Percentiles rank a stretch among this genome's conserved stretches.
phyloP scores from a whole-genome alignment of 2,329 filamentous ascomycete species.

The Mycosphaerelloides madeirae region DNA sequence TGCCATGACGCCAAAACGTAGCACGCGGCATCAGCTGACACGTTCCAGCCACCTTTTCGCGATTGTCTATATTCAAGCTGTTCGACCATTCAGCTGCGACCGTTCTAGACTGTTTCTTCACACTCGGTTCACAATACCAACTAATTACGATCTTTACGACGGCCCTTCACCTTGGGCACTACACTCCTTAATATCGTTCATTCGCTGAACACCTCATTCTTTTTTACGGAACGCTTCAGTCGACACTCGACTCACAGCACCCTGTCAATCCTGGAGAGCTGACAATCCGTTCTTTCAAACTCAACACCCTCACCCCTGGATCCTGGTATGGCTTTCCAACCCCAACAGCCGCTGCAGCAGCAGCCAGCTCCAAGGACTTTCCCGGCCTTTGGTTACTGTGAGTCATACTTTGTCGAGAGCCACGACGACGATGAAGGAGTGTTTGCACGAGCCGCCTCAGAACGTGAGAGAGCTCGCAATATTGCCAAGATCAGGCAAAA shows the following conservation, averaged over 20 bases:
- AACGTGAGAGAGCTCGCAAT: constrained; percentile 71
- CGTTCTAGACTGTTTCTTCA: constrained; percentile 35
- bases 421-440: constrained; percentile 52
- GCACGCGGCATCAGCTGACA: constrained; percentile 26
- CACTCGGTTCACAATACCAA: constrained; percentile 47
- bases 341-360: constrained; percentile 18
- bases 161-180: constrained; percentile 43
- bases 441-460: constrained; percentile 56
- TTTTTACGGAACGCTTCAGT: constrained; percentile 30
- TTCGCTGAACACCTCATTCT: constrained; percentile 38
- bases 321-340: constrained; percentile 50
- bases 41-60: constrained; percentile 34
- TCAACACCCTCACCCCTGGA: constrained; percentile 24
- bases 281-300: constrained; percentile 40
- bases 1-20: constrained; percentile 14
- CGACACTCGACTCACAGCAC: constrained; percentile 21
- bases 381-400: constrained; percentile 58
- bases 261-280: constrained; percentile 43
- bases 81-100: constrained; percentile 22
- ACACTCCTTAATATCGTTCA: constrained; percentile 48
- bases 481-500: constrained; percentile 79
- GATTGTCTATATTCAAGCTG: constrained; percentile 33
- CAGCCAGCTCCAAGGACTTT: constrained; percentile 37
- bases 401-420: constrained; percentile 64
- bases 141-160: constrained; percentile 53